phyloP scores from a whole-genome alignment of 2,329 filamentous ascomycete species.

The Daldinia sp. region DNA sequence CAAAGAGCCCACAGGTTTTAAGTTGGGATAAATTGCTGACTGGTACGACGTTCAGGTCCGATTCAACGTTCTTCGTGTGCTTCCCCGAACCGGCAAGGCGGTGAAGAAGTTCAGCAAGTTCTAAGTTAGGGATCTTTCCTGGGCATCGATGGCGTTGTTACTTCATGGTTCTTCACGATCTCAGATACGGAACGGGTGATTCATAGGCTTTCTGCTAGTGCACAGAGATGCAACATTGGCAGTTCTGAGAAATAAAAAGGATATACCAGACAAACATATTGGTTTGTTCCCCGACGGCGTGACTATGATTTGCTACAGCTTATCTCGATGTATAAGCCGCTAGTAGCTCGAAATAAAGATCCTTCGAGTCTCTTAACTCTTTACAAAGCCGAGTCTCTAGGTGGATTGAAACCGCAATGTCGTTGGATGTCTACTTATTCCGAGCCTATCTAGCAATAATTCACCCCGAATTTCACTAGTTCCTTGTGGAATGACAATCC shows the following conservation, averaged over 20 bases:
- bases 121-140: slow-evolving; percentile 67
- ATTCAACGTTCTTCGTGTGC: slow-evolving; percentile 99
- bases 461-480: background rate
- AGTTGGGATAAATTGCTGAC: slow-evolving; percentile 16
- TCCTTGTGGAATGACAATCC: background rate
- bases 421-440: background rate
- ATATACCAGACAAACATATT: slow-evolving; percentile 41
- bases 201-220: slow-evolving; percentile 48
- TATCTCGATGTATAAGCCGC: background rate
- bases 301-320: background rate
- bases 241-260: slow-evolving; percentile 48
- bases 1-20: background rate
- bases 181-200: slow-evolving; percentile 49
- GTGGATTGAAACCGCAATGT: background rate
- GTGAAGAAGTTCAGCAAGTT: slow-evolving; percentile 99
- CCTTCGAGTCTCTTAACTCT: background rate
- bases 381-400: background rate
- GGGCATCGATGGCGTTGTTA: slow-evolving; percentile 62
- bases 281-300: background rate
- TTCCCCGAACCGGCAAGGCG: slow-evolving; percentile 94
- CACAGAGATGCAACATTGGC: slow-evolving; percentile 46
- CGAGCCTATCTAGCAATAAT: background rate
- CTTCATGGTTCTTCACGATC: slow-evolving; percentile 57
- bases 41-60: slow-evolving; percentile 70
- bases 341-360: background rate